Evolutionary conservation across 371 early-diverging fungal species (phyloP).

Genomic region (Mycotypha africana): DNA sequence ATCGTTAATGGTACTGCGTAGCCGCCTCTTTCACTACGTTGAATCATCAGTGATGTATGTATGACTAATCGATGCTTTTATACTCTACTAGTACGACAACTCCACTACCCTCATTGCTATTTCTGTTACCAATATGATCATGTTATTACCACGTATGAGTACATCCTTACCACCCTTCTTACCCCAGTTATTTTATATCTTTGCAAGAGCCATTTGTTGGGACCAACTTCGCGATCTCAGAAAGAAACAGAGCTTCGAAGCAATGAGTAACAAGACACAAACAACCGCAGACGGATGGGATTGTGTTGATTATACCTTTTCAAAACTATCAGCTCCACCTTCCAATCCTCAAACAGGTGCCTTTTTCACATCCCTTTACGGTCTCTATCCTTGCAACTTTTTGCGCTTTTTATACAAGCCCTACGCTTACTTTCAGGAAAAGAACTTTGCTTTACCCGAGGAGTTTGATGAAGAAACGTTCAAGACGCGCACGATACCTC

Average conservation of each 20-base stretch:
- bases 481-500: constrained; percentile 35
- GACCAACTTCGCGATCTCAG: constrained; percentile 48
- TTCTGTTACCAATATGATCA: constrained; percentile 57
- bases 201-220: constrained; percentile 61
- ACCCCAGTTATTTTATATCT: constrained; percentile 54
- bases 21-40: neutral
- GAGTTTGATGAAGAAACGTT: constrained; percentile 51
- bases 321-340: constrained; percentile 48
- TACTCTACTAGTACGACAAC: constrained; percentile 47
- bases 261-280: constrained; percentile 9
- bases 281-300: constrained; percentile 35
- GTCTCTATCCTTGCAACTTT: constrained; percentile 63
- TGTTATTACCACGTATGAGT: constrained; percentile 64
- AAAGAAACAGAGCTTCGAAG: constrained; percentile 25
- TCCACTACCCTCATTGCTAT: constrained; percentile 58
- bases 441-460: constrained; percentile 31
- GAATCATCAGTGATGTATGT: too few relatives aligned
- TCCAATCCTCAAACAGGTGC: constrained; percentile 50
- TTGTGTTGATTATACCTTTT: constrained; percentile 48
- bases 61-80: neutral
- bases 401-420: constrained; percentile 52
- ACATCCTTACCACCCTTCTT: constrained; percentile 49
- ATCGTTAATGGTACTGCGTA: constrained; percentile 57
- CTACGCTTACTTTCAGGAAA: constrained; percentile 39
- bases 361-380: constrained; percentile 60